These are phyloP conservation scores for Penicillium verhagenii DNA, from an alignment of 495 filamentous ascomycete genomes.

Conservation along the genomic window DNA sequence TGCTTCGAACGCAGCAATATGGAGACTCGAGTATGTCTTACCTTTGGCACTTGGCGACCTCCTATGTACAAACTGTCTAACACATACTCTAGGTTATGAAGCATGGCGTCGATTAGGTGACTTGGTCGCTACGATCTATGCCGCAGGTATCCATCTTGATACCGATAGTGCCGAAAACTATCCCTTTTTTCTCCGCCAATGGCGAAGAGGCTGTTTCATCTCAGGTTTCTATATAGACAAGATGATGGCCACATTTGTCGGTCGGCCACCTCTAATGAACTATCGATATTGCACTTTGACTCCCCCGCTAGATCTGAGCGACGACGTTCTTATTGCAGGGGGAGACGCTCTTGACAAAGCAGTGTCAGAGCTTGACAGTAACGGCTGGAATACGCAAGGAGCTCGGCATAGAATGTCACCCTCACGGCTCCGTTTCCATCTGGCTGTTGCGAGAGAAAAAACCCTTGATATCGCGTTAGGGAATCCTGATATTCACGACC, in stretches of 20 bases:
- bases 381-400: conserved; percentile 54
- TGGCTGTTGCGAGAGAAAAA: conserved; percentile 53
- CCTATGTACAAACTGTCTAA: not conserved
- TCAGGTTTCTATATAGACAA: conserved; percentile 54
- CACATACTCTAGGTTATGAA: conserved; percentile 37
- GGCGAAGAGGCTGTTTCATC: conserved; percentile 53
- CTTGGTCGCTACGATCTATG: conserved; percentile 51
- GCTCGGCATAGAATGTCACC: conserved; percentile 38
- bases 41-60: not conserved
- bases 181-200: conserved; percentile 52
- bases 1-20: conserved; percentile 45
- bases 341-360: conserved; percentile 41
- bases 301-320: conserved; percentile 57
- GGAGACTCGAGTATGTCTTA: conserved; percentile 53
- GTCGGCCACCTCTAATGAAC: conserved; percentile 56
- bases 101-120: conserved; percentile 56
- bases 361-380: conserved; percentile 44
- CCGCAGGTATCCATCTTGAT: conserved; percentile 58
- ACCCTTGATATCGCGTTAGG: conserved; percentile 60
- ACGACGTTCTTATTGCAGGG: conserved; percentile 48
- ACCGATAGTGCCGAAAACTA: conserved; percentile 38
- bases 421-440: conserved; percentile 48
- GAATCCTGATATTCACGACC: conserved; percentile 34
- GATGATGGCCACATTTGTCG: conserved; percentile 52
- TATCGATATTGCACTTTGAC: conserved; percentile 54